phyloP scores from a whole-genome alignment of 768 basidiomycete genomes.

The Gymnopilus junonius region DNA sequence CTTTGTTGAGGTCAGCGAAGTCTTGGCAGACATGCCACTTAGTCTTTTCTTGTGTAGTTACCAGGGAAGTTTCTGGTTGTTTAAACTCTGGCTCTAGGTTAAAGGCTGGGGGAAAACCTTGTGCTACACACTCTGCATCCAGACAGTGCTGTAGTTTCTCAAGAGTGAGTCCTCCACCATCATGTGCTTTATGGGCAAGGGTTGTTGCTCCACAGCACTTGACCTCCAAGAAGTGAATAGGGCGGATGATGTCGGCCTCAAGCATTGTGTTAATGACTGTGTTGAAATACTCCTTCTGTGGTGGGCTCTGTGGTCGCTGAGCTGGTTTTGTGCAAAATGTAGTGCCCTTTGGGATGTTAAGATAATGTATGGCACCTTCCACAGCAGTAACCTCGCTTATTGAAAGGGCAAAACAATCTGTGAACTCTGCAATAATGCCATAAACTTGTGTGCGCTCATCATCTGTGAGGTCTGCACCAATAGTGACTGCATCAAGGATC shows the following conservation, averaged over 20 bases:
- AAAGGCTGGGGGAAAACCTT: neutral
- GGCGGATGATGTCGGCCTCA: conserved; percentile 34
- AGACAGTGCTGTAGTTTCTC: conserved; percentile 34
- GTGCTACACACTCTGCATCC: conserved; percentile 34
- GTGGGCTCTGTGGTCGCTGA: no score
- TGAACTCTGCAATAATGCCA: conserved; percentile 28
- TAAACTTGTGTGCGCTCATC: conserved; percentile 22
- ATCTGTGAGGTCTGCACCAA: conserved; percentile 33
- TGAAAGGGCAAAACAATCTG: conserved; percentile 46
- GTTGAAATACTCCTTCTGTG: no score
- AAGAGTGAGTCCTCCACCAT: conserved; percentile 27
- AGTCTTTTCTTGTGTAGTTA: neutral
- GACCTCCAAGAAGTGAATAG: conserved; percentile 30
- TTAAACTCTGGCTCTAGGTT: neutral
- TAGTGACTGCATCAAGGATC: conserved; percentile 20
- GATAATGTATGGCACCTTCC: conserved; percentile 31
- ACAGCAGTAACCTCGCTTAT: conserved; percentile 37
- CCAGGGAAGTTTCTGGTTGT: neutral
- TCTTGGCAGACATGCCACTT: conserved; percentile 44
- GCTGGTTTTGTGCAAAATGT: conserved; percentile 30
- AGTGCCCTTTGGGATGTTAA: conserved; percentile 32
- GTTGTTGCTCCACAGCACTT: conserved; percentile 34
- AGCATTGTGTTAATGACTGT: conserved; percentile 36
- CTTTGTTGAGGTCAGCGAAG: conserved; percentile 36
- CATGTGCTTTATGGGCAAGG: conserved; percentile 39